Evolutionary conservation across 495 filamentous ascomycete genomes (phyloP), one percentile per base, ranked within the genome.

Genomic region (Tuber borchii): DNA sequence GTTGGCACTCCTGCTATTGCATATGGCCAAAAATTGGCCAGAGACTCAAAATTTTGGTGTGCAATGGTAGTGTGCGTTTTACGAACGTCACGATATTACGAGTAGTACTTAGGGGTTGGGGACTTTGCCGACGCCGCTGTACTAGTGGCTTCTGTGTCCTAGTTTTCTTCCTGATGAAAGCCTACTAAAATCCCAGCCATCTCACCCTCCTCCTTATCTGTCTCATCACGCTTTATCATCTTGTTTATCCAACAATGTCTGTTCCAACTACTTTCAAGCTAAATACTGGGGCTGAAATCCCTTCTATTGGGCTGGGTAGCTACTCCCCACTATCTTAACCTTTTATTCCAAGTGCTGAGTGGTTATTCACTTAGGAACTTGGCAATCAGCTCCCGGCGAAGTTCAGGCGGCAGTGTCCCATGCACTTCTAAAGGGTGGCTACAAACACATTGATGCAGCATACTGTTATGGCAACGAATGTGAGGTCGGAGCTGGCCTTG

Each of bases 231-330:
- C 26, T 34, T 44, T 44, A 56, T 70, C 56, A 22, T 48, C 48
- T 70, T 26, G 10, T 42, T 16, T 19, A 75, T 61, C 37, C 51
- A 79, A 75, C 56, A 46, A 79, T 79, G 77, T 79, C 78, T 44
- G 73, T 73, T 45, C 76, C 73, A 31, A 46, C 76, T 82, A 88
- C 87, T 65, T 92, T 88, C 86, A 93, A 89, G 81, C 91, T 95
- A 81, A 93, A 94, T 85, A 92, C 92, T 26, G 91, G 92, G 46
- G 88, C 85, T 83, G 88, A 89, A 82, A 94, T 96, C 79, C 93
- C 93, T 43, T 92, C 91, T 73, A 85, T 97, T 77, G 93, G 93
- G 74, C 89, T 95, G 45, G 93, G 93, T 34, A 69, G 19, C 70
- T 44, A 26, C 43, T 5, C 12, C 26, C 51, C 31, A 69, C 34